Conservation (phyloP, 805 yeast genomes). For the Candida wancherniae region DNA sequence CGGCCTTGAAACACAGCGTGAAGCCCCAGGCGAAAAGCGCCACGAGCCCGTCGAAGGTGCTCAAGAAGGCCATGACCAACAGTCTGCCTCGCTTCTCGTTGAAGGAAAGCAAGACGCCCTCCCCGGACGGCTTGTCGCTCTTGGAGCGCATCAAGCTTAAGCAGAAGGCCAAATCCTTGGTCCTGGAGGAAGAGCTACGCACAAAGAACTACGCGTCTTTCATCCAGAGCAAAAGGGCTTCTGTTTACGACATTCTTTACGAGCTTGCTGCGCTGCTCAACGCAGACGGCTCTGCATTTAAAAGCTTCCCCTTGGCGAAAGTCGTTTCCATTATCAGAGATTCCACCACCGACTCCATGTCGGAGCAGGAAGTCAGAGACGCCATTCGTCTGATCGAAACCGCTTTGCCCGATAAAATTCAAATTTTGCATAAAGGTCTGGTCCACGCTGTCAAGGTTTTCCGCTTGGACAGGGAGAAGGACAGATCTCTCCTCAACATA, state of each 20-base stretch:
- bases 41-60: not conserved
- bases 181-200: conserved; percentile 14
- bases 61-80: conserved; percentile 24
- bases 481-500: conserved; percentile 18
- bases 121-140: conserved; percentile 25
- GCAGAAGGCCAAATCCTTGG: conserved; percentile 22
- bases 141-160: conserved; percentile 37
- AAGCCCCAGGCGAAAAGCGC: conserved; percentile 1
- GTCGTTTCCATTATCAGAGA: conserved; percentile 28
- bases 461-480: conserved; percentile 24
- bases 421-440: conserved; percentile 20
- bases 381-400: conserved; percentile 19
- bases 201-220: conserved; percentile 19
- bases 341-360: conserved; percentile 28
- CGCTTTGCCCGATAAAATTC: conserved; percentile 18
- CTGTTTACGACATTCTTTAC: conserved; percentile 32
- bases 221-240: conserved; percentile 24
- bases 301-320: conserved; percentile 22
- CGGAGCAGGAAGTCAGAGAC: conserved; percentile 27
- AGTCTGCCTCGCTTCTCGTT: conserved; percentile 33
- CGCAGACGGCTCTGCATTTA: conserved; percentile 1
- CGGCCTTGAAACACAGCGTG: no score
- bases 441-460: conserved; percentile 24
- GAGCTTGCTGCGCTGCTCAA: conserved; percentile 18
- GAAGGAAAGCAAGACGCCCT: conserved; percentile 19